Evolutionary conservation across 106 monocot genomes (phyloP), one percentile per base, ranked within the genome.

Genomic region (Hemerocallis citrina): DNA sequence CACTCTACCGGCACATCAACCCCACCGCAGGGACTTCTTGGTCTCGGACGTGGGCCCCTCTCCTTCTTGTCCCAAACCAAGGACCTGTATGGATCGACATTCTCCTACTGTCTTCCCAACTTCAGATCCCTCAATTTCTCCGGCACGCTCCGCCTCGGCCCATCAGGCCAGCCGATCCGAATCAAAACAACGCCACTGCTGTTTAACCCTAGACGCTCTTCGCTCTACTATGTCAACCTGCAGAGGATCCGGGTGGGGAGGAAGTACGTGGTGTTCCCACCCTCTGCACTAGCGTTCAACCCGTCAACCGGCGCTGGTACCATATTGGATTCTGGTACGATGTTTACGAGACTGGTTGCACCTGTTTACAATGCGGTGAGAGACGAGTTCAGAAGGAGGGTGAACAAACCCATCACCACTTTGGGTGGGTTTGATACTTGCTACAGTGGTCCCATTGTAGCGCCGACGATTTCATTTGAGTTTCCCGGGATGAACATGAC

Each of bases 351-450:
- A 5, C 76, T 96, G 13, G 90, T 83, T 24, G 59, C 78, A 27
- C 91, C 91, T 34, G 77, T 68, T 27, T 96, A 96, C 77, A 34
- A 20, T 12, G 84, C 87, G 11, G 54, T 96, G 30, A 62, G 96
- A 13, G 74, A 80, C 63, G 96, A 80, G 81, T 79, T 91, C 77
- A 78, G 96, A 22, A 61, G 84, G 9, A 55, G 79, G 52, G 69
- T 78, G 35, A 65, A 57, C 2, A 55, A 62, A 5, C 31, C 50
- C 24, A 77, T 77, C 57, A 76, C 74, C 32, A 56, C 85, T 15
- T 81, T 98, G 14, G 96, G 96, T 0, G 96, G 96, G 23, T 98
- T 98, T 75, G 96, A 98, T 77, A 98, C 96, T 30, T 98, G 96
- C 71, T 98, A 79, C 92, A 61, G 62, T 59, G 89, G 81, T 2